phyloP scores from a whole-genome alignment of 208 protist species.

The Zelonia costaricensis region DNA sequence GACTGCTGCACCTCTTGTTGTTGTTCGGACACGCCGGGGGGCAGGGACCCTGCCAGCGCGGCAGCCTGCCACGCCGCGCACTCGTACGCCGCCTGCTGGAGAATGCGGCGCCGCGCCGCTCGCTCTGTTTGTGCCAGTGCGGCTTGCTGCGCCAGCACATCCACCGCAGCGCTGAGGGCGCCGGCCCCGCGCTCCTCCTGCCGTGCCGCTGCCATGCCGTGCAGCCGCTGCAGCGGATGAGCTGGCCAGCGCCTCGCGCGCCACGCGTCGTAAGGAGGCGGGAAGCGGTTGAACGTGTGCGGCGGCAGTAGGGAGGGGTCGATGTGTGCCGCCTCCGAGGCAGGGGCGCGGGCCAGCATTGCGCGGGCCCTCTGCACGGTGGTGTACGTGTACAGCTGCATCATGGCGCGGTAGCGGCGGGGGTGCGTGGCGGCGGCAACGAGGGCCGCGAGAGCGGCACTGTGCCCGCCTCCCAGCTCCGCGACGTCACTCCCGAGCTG shows the following conservation, averaged over 20 bases:
- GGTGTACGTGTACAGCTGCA: slow-evolving; percentile 41
- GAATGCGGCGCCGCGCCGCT: no score
- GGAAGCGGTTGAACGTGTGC: background rate
- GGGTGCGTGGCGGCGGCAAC: slow-evolving; percentile 31
- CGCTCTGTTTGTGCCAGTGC: no score
- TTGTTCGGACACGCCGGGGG: no score
- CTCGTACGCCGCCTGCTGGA: no score
- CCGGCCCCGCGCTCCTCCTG: no score
- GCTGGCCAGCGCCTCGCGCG: background rate
- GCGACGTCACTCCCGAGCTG: no score
- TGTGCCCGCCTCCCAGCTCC: no score
- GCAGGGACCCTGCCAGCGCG: no score
- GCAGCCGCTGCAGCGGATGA: background rate
- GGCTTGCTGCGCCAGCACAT: background rate
- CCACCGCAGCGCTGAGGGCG: background rate
- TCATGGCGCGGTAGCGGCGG: slow-evolving; percentile 28
- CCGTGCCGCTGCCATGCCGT: background rate
- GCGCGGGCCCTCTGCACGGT: slow-evolving; percentile 8
- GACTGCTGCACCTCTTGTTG: no score
- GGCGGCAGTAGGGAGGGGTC: background rate
- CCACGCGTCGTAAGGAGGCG: slow-evolving; percentile 2
- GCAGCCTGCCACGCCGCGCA: no score
- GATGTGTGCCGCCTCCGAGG: background rate
- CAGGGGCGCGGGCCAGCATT: slow-evolving; percentile 5
- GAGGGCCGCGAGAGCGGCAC: slow-evolving; percentile 13